These are phyloP conservation scores for Amniculicola lignicola DNA, from an alignment of 495 filamentous ascomycete species.

Conservation along the genomic window DNA sequence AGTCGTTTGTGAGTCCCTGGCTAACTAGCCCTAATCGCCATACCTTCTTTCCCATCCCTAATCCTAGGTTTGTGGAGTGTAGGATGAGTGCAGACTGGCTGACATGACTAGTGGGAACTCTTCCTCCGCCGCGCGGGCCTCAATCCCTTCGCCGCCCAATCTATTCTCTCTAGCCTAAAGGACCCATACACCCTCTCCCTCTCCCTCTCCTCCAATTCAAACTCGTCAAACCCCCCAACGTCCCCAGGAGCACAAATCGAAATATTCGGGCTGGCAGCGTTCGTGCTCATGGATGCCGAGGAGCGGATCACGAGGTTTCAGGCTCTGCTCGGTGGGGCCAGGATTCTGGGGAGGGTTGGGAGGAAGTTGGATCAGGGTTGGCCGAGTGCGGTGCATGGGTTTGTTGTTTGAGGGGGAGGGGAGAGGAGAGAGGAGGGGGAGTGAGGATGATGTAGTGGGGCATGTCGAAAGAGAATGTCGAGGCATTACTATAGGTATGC, in stretches of 20 bases:
- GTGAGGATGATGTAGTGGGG: no score
- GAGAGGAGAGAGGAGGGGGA: no score
- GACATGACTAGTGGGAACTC: conserved; percentile 56
- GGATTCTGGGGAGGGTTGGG: conserved; percentile 52
- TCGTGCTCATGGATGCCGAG: conserved; percentile 55
- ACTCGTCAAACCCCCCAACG: neutral
- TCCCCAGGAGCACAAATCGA: neutral
- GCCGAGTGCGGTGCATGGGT: conserved; percentile 25
- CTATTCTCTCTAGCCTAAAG: conserved; percentile 55
- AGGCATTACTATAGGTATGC: no score
- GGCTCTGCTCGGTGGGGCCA: conserved; percentile 51
- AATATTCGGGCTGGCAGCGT: conserved; percentile 51
- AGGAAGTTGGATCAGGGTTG: conserved; percentile 42
- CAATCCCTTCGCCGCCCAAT: conserved; percentile 79
- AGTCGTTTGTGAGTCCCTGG: conserved; percentile 38
- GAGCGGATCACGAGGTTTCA: conserved; percentile 45
- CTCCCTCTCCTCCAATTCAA: neutral
- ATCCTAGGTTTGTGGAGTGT: no score
- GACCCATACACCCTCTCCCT: conserved; percentile 11
- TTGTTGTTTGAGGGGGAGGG: conserved; percentile 10
- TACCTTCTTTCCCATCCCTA: neutral
- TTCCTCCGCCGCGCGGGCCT: conserved; percentile 71
- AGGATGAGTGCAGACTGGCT: neutral
- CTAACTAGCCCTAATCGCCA: neutral
- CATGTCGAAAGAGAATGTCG: no score